A percentile compares a stretch with the other conserved stretches of the same genome.
phyloP scores from a whole-genome alignment of 441 rosid species.

The Iberis amara region DNA sequence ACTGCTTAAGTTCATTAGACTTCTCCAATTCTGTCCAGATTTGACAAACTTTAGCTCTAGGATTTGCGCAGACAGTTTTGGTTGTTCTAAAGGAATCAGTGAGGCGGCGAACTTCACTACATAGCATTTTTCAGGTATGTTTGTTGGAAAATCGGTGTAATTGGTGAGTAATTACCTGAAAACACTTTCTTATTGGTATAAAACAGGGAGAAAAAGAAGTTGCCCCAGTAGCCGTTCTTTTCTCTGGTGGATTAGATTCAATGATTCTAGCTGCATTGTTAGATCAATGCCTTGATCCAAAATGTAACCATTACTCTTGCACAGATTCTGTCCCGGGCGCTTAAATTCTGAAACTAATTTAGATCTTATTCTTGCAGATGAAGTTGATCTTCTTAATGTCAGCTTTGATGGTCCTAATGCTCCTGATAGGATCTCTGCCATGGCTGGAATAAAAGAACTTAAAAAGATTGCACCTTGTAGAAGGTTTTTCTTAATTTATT shows the following conservation, averaged over 20 bases:
- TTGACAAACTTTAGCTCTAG: conserved; percentile 34
- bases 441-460: conserved; percentile 66
- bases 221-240: conserved; percentile 77
- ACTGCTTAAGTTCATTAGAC: background rate
- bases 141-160: background rate
- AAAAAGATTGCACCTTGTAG: conserved; percentile 59
- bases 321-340: background rate
- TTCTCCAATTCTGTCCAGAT: background rate
- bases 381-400: conserved; percentile 78
- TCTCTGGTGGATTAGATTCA: conserved; percentile 94
- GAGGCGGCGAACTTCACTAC: conserved; percentile 48
- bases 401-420: conserved; percentile 84
- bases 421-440: conserved; percentile 78
- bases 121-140: conserved; percentile 56
- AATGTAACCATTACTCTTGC: conserved; percentile 37
- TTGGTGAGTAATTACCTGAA: background rate
- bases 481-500: conserved; percentile 42
- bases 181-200: conserved; percentile 23
- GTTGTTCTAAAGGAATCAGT: conserved; percentile 56
- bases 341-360: conserved; percentile 4
- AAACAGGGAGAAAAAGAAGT: conserved; percentile 44
- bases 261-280: conserved; percentile 85
- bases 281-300: conserved; percentile 66
- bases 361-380: conserved; percentile 42
- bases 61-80: conserved; percentile 50